Evolutionary conservation across 169 alveolate genomes (phyloP).

Genomic region (Cryptosporidium xiaoi): DNA sequence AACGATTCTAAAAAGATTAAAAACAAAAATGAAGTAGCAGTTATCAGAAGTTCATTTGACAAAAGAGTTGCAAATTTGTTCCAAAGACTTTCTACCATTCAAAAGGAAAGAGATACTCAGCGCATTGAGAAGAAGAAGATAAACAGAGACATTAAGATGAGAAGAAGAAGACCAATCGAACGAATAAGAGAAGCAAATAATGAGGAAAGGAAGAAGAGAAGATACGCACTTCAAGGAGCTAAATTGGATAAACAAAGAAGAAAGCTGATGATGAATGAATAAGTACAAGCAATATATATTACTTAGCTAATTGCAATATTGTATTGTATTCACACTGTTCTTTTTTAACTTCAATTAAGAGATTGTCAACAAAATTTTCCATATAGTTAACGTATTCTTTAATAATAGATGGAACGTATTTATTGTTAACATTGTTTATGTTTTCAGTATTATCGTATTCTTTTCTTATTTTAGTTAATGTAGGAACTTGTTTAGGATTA

Average conservation of each 20-base stretch:
- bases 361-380: conserved; percentile 53
- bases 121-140: conserved; percentile 63
- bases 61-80: conserved; percentile 66
- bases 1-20: conserved; percentile 44
- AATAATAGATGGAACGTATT: conserved; percentile 6
- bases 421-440: background rate
- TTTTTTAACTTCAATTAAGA: conserved; percentile 2
- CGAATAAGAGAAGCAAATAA: conserved; percentile 69
- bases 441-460: conserved; percentile 36
- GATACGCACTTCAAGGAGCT: conserved; percentile 71
- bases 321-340: conserved; percentile 52
- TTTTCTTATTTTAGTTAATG: conserved; percentile 73
- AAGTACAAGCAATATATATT: background rate
- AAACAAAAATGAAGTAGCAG: conserved; percentile 61
- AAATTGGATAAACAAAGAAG: conserved; percentile 68
- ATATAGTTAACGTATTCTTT: conserved; percentile 18
- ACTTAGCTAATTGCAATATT: conserved; percentile 16
- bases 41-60: conserved; percentile 65
- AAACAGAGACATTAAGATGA: conserved; percentile 35
- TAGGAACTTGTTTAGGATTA: conserved; percentile 86
- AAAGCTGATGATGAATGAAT: conserved; percentile 57
- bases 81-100: conserved; percentile 69
- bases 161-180: conserved; percentile 65
- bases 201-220: conserved; percentile 73
- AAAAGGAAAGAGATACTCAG: conserved; percentile 32